These are phyloP conservation scores for Immersiella caudata DNA, from an alignment of 495 filamentous ascomycete species.

Conservation along the genomic window DNA sequence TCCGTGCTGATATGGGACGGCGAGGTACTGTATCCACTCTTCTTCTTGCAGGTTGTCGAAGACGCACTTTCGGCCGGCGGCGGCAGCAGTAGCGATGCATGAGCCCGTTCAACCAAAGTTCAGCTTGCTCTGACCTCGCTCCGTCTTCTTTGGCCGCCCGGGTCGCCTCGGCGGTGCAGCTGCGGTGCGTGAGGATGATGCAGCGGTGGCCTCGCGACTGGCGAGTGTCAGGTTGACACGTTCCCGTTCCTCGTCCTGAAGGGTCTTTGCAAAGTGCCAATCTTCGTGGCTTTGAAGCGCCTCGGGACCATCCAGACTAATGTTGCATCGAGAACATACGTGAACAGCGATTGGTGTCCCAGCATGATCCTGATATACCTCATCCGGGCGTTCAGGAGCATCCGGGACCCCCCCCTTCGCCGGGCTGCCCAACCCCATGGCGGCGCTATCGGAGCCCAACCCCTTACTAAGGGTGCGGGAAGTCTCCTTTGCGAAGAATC, in stretches of 20 bases:
- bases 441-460: constrained; percentile 35
- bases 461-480: constrained; percentile 31
- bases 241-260: constrained; percentile 63
- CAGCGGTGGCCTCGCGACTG: constrained; percentile 34
- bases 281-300: constrained; percentile 80
- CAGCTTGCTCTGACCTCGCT: constrained; percentile 77
- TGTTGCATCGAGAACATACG: constrained; percentile 68
- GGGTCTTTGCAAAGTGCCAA: constrained; percentile 92
- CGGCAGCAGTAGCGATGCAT: constrained; percentile 22
- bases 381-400: constrained; percentile 17
- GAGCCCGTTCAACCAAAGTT: constrained; percentile 61
- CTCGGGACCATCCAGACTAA: constrained; percentile 53
- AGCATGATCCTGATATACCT: constrained; percentile 24
- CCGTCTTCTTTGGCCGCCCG: constrained; percentile 55
- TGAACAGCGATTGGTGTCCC: constrained; percentile 51
- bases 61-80: constrained; percentile 13
- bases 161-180: constrained; percentile 35
- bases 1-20: background rate
- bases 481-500: constrained; percentile 56
- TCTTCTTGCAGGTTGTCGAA: background rate
- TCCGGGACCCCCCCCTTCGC: constrained; percentile 18
- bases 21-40: background rate
- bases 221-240: constrained; percentile 50
- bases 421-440: constrained; percentile 30
- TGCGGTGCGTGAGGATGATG: constrained; percentile 35